Evolutionary conservation across 2,329 filamentous ascomycete species (phyloP), one percentile per base, ranked within the genome.

Genomic region (Claviceps fusiformis): DNA sequence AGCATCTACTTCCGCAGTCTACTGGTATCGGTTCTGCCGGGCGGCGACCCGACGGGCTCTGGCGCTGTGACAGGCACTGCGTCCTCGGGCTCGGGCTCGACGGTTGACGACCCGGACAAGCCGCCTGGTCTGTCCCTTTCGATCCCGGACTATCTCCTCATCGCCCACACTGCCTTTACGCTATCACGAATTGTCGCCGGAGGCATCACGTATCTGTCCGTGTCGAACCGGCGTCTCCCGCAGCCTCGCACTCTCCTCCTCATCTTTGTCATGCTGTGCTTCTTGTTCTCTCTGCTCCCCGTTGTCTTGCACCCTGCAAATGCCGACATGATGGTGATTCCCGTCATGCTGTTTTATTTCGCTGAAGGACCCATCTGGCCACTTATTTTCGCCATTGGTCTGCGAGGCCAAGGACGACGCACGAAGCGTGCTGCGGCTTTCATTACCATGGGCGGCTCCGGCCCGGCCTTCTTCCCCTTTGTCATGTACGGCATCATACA

Each of bases 321-420:
- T 55, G 70, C 76, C 0, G 75, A 81, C 59, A 60, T 78, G 0
- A 66, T 82, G 29, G 70, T 74, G 29, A 73, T 81, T n/a, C 83
- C 88, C 59, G 71, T 87, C 2, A 74, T 84, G 44, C 62, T 91
- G 33, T 86, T 87, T 59, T 84, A 89, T 60, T 89, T 95, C 68
- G 89, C 87, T 63, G 88, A 92, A 67, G 87, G 85, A 0, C 88
- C 89, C 53, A 81, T 89, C 61, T 95, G 88, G 75, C 89, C 90
- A 0, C 82, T 91, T 1, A 83, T 93, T 57, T 89, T 90, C 61
- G 83, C 87, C 3, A 77, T 93, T 13, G 87, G 86, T 3, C 83
- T 95, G 57, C 81, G 88, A 3, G 89, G 89, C 0, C 80, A 95
- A 52, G 89, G 89, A 0, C 78, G 80, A n/a, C 79, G 88, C 60